These are phyloP conservation scores for Linnemannia hyalina DNA, from an alignment of 192 early-diverging fungal genomes.

Conservation along the genomic window DNA sequence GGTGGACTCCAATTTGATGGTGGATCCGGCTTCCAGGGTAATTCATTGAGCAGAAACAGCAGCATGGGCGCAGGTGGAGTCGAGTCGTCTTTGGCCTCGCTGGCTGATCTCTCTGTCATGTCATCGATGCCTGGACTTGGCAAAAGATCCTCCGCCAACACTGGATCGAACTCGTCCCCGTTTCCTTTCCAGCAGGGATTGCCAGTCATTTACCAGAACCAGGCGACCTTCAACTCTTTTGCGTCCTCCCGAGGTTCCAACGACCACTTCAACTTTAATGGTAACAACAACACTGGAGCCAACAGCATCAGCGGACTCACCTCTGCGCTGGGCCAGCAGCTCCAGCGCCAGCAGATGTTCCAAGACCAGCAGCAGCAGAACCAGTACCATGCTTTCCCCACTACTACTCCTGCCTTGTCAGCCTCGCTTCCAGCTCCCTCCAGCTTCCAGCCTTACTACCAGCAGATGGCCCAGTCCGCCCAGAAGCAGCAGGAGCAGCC, in stretches of 20 bases:
- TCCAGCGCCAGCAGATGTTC: slow-evolving; percentile 23
- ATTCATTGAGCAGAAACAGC: background rate
- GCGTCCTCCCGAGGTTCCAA: background rate
- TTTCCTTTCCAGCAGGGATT: slow-evolving; percentile 16
- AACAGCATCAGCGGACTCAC: slow-evolving; percentile 7
- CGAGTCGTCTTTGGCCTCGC: slow-evolving; percentile 30
- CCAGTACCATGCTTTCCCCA: background rate
- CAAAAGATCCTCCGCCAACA: background rate
- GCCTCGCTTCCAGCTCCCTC: slow-evolving; percentile 24
- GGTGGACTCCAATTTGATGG: background rate
- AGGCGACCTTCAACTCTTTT: background rate
- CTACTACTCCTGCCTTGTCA: background rate
- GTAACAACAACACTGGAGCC: background rate
- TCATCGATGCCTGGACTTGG: background rate
- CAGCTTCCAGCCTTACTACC: slow-evolving; percentile 7
- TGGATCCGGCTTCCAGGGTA: background rate
- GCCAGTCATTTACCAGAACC: slow-evolving; percentile 22
- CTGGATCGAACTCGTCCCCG: background rate
- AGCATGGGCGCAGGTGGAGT: background rate
- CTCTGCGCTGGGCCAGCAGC: slow-evolving; percentile 28
- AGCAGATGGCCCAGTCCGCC: slow-evolving; percentile 5
- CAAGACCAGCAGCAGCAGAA: slow-evolving; percentile 38
- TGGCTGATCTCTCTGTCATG: slow-evolving; percentile 41
- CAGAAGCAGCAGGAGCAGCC: background rate
- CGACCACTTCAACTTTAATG: background rate